Evolutionary conservation across 768 basidiomycete species (phyloP).

Genomic region (Fibroporia radiculosa): DNA sequence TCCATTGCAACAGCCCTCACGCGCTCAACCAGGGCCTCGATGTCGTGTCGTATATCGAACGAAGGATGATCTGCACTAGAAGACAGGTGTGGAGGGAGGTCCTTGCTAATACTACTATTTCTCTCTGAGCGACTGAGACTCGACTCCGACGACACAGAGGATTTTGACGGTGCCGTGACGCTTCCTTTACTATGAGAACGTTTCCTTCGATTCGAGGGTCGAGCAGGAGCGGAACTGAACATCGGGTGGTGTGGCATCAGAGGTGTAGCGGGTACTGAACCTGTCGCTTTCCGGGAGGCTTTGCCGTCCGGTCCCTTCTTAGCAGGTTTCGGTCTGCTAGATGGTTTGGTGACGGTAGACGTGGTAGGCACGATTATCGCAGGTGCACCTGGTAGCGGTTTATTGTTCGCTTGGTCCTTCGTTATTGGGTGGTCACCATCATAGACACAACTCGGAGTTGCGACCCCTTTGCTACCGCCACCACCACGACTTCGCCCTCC

Average conservation of each 20-base stretch:
- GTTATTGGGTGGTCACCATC: conserved; percentile 1
- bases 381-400: conserved; percentile 4
- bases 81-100: conserved; percentile 51
- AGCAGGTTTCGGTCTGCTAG: conserved; percentile 8
- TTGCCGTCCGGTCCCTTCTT: conserved; percentile 12
- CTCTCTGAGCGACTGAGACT: conserved; percentile 12
- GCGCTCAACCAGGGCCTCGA: conserved; percentile 73
- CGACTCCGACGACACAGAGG: conserved; percentile 13
- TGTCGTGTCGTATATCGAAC: conserved; percentile 50
- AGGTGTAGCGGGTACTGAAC: conserved; percentile 10
- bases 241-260: conserved; percentile 13
- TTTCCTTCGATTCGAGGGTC: conserved; percentile 39
- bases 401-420: conserved; percentile 17
- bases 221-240: conserved; percentile 25
- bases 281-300: conserved; percentile 12
- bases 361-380: neutral
- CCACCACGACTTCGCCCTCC: conserved; percentile 26
- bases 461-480: conserved; percentile 18
- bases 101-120: conserved; percentile 34
- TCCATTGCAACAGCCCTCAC: conserved; percentile 69
- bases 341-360: conserved; percentile 4
- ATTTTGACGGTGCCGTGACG: conserved; percentile 14
- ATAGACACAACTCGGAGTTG: conserved; percentile 6
- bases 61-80: conserved; percentile 25
- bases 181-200: conserved; percentile 36